phyloP scores from a whole-genome alignment of 2,329 filamentous ascomycete genomes.

The Talaromyces sp. region DNA sequence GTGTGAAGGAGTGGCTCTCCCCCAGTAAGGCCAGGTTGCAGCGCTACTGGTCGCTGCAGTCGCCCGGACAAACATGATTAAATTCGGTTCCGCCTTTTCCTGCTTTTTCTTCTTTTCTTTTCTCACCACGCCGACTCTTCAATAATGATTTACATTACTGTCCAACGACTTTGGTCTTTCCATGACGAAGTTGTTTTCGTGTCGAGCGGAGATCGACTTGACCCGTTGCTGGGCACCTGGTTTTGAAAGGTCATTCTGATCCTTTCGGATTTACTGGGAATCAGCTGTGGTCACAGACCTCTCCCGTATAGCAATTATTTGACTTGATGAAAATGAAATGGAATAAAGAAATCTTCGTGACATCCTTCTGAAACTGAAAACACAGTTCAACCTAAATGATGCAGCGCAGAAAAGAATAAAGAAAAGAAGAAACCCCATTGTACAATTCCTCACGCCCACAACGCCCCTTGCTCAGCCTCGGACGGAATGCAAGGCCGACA shows the following conservation, averaged over 20 bases:
- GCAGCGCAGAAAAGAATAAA: neutral
- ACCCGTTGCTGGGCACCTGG: slow-evolving; percentile 74
- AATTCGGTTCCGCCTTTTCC: slow-evolving; percentile 39
- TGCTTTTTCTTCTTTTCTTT: slow-evolving; percentile 44
- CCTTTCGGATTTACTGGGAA: slow-evolving; percentile 67
- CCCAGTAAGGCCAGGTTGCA: slow-evolving; percentile 52
- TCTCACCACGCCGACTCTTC: slow-evolving; percentile 51
- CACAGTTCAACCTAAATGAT: slow-evolving; percentile 8
- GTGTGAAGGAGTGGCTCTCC: slow-evolving; percentile 35
- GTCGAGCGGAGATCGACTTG: slow-evolving; percentile 66
- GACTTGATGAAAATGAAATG: neutral
- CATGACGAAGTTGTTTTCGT: slow-evolving; percentile 65
- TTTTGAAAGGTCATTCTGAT: slow-evolving; percentile 67
- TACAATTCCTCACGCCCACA: slow-evolving; percentile 15
- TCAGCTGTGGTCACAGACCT: slow-evolving; percentile 68
- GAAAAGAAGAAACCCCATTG: slow-evolving; percentile 1
- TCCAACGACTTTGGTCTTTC: slow-evolving; percentile 56
- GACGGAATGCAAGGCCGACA: slow-evolving; percentile 18
- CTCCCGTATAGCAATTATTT: slow-evolving; percentile 1
- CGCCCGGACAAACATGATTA: slow-evolving; percentile 39
- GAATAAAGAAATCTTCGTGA: neutral
- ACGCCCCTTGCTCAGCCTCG: slow-evolving; percentile 22
- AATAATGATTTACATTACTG: slow-evolving; percentile 58
- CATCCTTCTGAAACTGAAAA: neutral
- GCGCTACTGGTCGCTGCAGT: slow-evolving; percentile 38